Evolutionary conservation across 129 eudicot species (phyloP).

Genomic region (Centaurea solstitialis): DNA sequence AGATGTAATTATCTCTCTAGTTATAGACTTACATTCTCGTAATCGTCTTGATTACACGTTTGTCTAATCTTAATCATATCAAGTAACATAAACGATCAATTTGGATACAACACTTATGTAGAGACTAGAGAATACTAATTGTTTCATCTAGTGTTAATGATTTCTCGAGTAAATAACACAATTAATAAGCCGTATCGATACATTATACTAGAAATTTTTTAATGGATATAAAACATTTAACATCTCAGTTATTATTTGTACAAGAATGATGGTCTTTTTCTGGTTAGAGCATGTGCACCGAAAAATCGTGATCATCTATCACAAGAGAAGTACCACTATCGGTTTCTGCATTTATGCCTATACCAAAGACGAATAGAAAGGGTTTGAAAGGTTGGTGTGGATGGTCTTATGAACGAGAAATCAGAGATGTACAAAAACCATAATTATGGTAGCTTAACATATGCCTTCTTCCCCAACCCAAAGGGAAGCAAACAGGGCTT

Average conservation of each 20-base stretch:
- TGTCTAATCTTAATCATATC: not conserved
- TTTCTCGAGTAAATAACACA: no score
- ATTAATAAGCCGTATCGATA: no score
- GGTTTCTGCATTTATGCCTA: no score
- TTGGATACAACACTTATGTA: not conserved
- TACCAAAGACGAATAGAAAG: no score
- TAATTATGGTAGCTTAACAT: not conserved
- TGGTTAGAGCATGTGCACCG: no score
- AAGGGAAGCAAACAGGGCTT: conserved; percentile 27
- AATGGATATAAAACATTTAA: no score
- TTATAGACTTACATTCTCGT: conserved; percentile 8
- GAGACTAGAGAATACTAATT: not conserved
- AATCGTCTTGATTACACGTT: conserved; percentile 2
- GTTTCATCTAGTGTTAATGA: not conserved
- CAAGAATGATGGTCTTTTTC: no score
- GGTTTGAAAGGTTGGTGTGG: no score
- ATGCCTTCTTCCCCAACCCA: conserved; percentile 28
- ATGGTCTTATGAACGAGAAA: not conserved
- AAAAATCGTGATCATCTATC: no score
- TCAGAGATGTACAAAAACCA: not conserved
- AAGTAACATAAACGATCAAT: not conserved
- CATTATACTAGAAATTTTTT: no score
- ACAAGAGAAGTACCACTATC: no score
- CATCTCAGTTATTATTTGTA: no score
- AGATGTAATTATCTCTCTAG: not conserved